These are phyloP conservation scores for Dispira simplex DNA, from an alignment of 192 early-diverging fungal species.

Conservation along the genomic window DNA sequence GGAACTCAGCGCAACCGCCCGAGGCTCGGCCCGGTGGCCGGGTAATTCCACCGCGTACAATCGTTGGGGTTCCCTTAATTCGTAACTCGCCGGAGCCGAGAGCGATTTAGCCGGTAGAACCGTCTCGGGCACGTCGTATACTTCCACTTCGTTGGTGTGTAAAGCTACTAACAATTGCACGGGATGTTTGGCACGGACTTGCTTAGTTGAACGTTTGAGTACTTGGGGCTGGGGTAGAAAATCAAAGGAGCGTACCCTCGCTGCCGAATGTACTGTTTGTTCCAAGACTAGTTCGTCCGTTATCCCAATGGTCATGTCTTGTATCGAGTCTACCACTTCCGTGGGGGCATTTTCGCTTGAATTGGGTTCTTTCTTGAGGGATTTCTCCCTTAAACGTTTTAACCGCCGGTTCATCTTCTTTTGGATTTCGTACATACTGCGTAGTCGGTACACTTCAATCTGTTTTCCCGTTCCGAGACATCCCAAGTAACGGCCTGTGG, in stretches of 20 bases:
- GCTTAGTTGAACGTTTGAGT: background rate
- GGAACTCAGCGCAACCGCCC: conserved; percentile 73
- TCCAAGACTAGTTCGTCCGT: no score
- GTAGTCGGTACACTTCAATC: conserved; percentile 72
- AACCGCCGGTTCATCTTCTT: conserved; percentile 69
- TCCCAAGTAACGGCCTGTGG: conserved; percentile 60
- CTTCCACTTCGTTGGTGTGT: conserved; percentile 71
- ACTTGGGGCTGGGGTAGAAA: conserved; percentile 27
- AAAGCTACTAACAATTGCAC: conserved; percentile 50
- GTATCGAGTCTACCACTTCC: no score
- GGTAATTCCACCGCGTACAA: conserved; percentile 57
- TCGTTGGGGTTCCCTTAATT: conserved; percentile 25
- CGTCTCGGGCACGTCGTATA: conserved; percentile 49
- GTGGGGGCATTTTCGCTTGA: conserved; percentile 22
- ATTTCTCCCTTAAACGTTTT: conserved; percentile 64
- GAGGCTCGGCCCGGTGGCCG: conserved; percentile 85
- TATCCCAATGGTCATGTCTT: no score
- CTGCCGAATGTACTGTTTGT: conserved; percentile 46
- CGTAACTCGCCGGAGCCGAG: conserved; percentile 29
- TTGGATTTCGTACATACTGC: conserved; percentile 60
- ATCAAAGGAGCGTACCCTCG: conserved; percentile 72
- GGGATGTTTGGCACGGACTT: background rate
- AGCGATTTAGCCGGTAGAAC: conserved; percentile 44
- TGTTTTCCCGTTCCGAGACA: conserved; percentile 63
- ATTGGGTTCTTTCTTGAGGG: conserved; percentile 21